phyloP scores from a whole-genome alignment of 805 yeast species.

The Saccharomycopsis microspora region DNA sequence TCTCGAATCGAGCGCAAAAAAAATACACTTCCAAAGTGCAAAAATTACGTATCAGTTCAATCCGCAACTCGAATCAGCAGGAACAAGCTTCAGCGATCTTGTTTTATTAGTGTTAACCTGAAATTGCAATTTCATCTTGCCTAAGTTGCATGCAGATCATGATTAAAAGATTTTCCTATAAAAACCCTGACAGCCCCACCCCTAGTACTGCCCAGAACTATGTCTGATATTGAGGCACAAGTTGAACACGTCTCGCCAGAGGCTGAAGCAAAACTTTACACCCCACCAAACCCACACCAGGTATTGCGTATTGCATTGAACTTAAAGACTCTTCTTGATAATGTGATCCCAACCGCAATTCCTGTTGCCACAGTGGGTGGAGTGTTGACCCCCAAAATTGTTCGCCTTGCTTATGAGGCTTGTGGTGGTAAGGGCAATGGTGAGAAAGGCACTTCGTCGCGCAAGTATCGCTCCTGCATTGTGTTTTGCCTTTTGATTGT shows the following conservation, averaged over 20 bases:
- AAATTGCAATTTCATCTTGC: too few species aligned
- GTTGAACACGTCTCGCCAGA: too few species aligned
- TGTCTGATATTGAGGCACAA: neutral
- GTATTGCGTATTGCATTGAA: conserved; percentile 59
- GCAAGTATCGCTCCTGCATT: conserved; percentile 54
- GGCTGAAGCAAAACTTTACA: neutral
- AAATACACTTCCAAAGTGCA: neutral
- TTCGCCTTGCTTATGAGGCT: conserved; percentile 54
- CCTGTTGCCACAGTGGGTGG: conserved; percentile 48
- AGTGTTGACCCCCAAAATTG: conserved; percentile 26
- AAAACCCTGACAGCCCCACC: too few species aligned
- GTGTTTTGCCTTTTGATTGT: conserved; percentile 65
- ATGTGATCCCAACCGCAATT: conserved; percentile 43
- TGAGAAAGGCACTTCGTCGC: conserved; percentile 37
- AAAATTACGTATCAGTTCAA: neutral
- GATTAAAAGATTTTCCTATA: too few species aligned
- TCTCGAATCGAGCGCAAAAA: neutral
- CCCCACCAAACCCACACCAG: conserved; percentile 51
- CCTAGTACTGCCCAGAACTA: neutral
- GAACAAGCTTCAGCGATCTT: neutral
- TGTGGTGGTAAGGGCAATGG: conserved; percentile 72
- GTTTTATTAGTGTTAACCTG: neutral
- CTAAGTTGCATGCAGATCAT: too few species aligned
- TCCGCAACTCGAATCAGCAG: neutral
- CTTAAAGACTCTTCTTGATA: conserved; percentile 56